These are phyloP conservation scores for Aspergillus awamori DNA, from an alignment of 2,329 filamentous ascomycete genomes.

Conservation along the genomic window DNA sequence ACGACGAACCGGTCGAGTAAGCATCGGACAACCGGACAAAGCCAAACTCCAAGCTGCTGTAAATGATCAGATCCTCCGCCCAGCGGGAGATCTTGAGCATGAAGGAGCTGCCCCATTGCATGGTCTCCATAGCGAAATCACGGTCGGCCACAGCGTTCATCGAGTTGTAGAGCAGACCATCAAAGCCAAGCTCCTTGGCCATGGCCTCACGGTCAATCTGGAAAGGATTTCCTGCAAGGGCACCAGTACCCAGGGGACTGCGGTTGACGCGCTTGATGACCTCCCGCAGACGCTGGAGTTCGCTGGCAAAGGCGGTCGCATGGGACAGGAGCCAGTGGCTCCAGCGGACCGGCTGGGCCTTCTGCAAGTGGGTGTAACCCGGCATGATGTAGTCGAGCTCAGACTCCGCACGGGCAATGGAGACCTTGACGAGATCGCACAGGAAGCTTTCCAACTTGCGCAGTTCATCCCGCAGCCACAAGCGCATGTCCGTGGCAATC, in stretches of 20 bases:
- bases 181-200: conserved; percentile 79
- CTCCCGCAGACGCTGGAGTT: conserved; percentile 76
- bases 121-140: conserved; percentile 79
- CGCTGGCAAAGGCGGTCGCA: conserved; percentile 69
- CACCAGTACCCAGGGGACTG: conserved; percentile 71
- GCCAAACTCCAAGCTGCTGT: conserved; percentile 74
- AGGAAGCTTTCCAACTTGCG: conserved; percentile 70
- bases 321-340: conserved; percentile 80
- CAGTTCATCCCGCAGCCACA: conserved; percentile 81
- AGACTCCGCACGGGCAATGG: conserved; percentile 68
- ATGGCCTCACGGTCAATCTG: conserved; percentile 78
- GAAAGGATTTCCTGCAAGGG: conserved; percentile 80
- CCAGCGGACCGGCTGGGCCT: conserved; percentile 79
- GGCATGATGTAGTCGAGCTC: conserved; percentile 82
- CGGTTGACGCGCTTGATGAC: conserved; percentile 74
- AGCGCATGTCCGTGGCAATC: conserved; percentile 83
- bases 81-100: conserved; percentile 80
- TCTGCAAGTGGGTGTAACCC: conserved; percentile 85
- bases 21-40: conserved; percentile 77
- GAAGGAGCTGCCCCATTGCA: conserved; percentile 77
- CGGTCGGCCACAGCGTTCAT: conserved; percentile 76
- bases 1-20: conserved; percentile 73
- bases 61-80: conserved; percentile 85
- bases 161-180: conserved; percentile 73
- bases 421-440: conserved; percentile 69